Percentiles rank a stretch among this genome's conserved stretches.
These are phyloP conservation scores for Galeopsis tetrahit DNA, from an alignment of 257 asterid genomes.

Conservation along the genomic window DNA sequence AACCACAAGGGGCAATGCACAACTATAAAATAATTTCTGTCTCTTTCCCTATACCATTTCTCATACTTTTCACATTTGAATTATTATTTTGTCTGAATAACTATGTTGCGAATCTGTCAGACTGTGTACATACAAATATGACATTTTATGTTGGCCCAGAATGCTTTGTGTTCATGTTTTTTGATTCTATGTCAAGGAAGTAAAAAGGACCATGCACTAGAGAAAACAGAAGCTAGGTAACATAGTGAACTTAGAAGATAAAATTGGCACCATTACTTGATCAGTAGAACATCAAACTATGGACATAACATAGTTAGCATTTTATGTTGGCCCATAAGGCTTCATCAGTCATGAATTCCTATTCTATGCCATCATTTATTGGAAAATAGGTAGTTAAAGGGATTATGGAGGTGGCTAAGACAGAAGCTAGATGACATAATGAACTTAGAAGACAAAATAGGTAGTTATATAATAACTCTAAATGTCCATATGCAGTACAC, in stretches of 20 bases:
- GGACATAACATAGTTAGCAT: neutral
- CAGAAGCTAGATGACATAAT: conserved; percentile 18
- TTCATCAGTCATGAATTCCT: neutral
- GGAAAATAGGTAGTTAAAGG: neutral
- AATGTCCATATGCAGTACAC: neutral
- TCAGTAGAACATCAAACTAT: neutral
- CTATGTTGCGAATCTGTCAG: neutral
- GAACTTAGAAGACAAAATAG: conserved; percentile 3
- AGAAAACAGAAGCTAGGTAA: neutral
- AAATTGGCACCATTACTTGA: neutral
- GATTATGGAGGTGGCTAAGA: neutral
- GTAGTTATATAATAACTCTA: conserved; percentile 2
- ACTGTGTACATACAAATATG: neutral
- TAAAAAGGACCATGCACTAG: neutral
- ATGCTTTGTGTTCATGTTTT: neutral
- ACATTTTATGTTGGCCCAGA: neutral
- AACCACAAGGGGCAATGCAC: too few species aligned
- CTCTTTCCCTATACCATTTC: neutral
- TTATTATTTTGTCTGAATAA: neutral
- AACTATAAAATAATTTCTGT: too few species aligned
- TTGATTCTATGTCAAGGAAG: neutral
- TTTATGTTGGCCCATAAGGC: neutral
- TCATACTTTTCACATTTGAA: neutral
- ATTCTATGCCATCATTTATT: neutral
- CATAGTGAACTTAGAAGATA: conserved; percentile 19